Percentiles rank a stretch among this genome's conserved stretches.
phyloP scores from a whole-genome alignment of 2,329 filamentous ascomycete genomes.

The Pyricularia pennisetigena region DNA sequence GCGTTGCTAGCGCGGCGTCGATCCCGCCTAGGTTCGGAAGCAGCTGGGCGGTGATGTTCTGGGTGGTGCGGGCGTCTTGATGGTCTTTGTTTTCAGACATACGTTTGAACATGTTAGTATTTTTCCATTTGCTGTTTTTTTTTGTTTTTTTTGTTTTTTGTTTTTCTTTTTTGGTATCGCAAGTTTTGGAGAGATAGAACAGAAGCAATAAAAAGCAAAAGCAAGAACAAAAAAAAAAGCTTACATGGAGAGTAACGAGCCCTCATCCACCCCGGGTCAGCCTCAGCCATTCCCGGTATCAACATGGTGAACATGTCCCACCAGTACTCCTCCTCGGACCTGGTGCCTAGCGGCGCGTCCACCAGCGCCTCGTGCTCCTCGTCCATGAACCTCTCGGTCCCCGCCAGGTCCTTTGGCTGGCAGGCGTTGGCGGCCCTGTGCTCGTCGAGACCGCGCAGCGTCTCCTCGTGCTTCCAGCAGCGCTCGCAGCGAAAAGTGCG shows the following conservation, averaged over 20 bases:
- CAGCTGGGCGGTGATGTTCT: background rate
- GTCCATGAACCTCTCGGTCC: constrained; percentile 1
- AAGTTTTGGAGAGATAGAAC: background rate
- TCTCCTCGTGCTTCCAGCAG: constrained; percentile 4
- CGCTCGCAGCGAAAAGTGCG: background rate
- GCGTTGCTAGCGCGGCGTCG: background rate
- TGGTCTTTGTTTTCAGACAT: background rate
- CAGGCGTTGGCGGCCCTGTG: background rate
- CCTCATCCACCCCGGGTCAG: background rate
- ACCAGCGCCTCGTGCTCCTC: constrained; percentile 3
- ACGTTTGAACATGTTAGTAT: background rate
- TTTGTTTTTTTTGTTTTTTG: background rate
- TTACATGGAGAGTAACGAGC: constrained; percentile 2
- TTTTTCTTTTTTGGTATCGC: background rate
- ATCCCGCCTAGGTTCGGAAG: background rate
- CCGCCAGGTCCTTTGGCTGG: background rate
- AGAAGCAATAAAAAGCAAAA: background rate
- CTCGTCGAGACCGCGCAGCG: background rate
- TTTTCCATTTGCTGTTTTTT: background rate
- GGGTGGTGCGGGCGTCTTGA: background rate
- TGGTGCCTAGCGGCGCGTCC: background rate
- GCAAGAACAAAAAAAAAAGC: background rate
- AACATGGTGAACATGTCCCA: constrained; percentile 4
- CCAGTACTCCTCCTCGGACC: constrained; percentile 4
- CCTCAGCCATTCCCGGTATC: background rate